Evolutionary conservation across 176 grass and related monocot species (phyloP), one percentile per base, ranked within the genome.

Genomic region (Cymbopogon citratus): DNA sequence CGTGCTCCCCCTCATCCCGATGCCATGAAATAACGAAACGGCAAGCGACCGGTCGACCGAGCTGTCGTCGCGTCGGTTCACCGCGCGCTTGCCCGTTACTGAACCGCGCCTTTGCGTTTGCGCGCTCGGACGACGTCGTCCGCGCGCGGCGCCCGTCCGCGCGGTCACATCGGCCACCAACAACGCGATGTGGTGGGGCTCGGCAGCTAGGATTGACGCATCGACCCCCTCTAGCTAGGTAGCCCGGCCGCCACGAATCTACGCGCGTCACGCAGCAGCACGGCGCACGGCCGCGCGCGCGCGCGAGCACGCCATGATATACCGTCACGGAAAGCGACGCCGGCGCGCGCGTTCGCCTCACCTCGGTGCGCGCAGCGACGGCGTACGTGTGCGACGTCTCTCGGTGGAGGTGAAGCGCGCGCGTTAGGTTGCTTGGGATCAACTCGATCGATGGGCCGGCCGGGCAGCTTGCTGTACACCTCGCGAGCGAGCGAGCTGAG

Each of bases 11-110:
- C 45, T 7, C 45, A 2, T 10, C 10, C 31, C 31, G 0, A 26
- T 15, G 49, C 49, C 87, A 81, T 81, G 82, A 76, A 81, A 89
- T 89, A 89, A 89, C 87, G 87, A 85, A 85, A 85, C 82, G 71
- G 71, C 71, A 73, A 66, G 33, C 69, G 81, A 68, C 77, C 77
- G 3, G 63, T 38, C 60, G 87, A 21, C 2, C 21, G 38, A 33
- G 33, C 36, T 63, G 33, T 19, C 18, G 21, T 36, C 34, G 34
- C 4, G 34, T 35, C 28, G 5, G 31, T 33, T 33, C 31, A 33
- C 63, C 63, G 65, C 87, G 81, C 63, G 65, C 87, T 85, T 89
- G 87, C 72, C 78, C 77, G 87, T 89, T 81, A 85, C 87, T 81
- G 63, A 76, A 76, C 82, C 82, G 70, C 82, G 70, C 70, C 31